Conservation (phyloP, 169 alveolate species). For the Plasmodium vinckei region DNA sequence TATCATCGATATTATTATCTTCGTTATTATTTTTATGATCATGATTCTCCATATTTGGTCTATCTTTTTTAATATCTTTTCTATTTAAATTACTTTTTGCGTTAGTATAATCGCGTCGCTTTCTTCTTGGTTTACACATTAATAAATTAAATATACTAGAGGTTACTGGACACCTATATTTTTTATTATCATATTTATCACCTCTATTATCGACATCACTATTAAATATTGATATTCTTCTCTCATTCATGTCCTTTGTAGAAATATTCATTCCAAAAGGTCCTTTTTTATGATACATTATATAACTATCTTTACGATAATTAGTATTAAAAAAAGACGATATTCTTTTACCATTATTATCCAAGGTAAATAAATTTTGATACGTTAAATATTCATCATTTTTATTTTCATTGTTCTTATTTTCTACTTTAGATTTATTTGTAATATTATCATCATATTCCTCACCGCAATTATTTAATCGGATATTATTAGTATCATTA, state of each 20-base stretch:
- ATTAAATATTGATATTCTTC: slow-evolving; percentile 16
- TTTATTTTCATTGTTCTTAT: slow-evolving; percentile 8
- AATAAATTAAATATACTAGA: slow-evolving; percentile 5
- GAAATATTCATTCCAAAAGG: slow-evolving; percentile 31
- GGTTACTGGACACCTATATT: not conserved
- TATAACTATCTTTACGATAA: slow-evolving; percentile 19
- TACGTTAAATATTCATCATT: slow-evolving; percentile 58
- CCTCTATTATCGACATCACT: slow-evolving; percentile 28
- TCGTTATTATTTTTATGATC: slow-evolving; percentile 6
- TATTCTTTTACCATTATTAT: slow-evolving; percentile 38
- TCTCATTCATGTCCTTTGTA: slow-evolving; percentile 31
- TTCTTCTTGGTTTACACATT: not conserved
- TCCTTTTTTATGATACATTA: not conserved
- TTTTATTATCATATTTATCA: slow-evolving; percentile 4
- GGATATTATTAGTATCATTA: slow-evolving; percentile 2
- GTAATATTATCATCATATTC: not conserved
- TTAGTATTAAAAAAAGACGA: slow-evolving; percentile 34
- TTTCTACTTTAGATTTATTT: not conserved
- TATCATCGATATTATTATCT: slow-evolving; percentile 38
- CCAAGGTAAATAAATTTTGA: slow-evolving; percentile 45
- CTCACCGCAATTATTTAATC: not conserved
- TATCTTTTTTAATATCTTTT: not conserved
- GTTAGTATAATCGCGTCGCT: not conserved
- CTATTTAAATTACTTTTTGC: not conserved
- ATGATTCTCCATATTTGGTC: not conserved